These are phyloP conservation scores for Trametes maxima DNA, from an alignment of 768 basidiomycete genomes.

Conservation along the genomic window DNA sequence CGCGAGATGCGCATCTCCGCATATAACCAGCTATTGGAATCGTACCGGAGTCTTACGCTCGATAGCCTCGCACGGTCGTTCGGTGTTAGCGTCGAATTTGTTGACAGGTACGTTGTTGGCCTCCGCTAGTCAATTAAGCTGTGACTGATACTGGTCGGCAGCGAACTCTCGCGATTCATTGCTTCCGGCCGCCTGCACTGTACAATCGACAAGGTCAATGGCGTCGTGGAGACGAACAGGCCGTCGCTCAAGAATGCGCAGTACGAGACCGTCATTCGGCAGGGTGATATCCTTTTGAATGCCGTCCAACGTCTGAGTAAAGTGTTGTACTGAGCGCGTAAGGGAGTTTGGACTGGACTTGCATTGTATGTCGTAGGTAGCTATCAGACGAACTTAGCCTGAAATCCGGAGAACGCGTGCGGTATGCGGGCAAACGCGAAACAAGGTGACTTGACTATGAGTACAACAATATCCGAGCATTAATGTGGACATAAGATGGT, in stretches of 20 bases:
- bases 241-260: slow-evolving; percentile 77
- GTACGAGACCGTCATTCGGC: slow-evolving; percentile 91
- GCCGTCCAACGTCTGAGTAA: slow-evolving; percentile 88
- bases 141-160: slow-evolving; percentile 32
- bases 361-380: slow-evolving; percentile 20
- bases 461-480: slow-evolving; percentile 2
- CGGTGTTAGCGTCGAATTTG: slow-evolving; percentile 85
- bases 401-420: not conserved
- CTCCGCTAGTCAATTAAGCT: not conserved
- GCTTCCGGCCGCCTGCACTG: slow-evolving; percentile 82
- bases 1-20: slow-evolving; percentile 97
- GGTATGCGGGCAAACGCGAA: not conserved
- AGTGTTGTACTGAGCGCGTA: slow-evolving; percentile 61
- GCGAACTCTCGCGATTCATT: slow-evolving; percentile 92
- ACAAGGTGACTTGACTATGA: not conserved
- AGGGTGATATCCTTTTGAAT: slow-evolving; percentile 88
- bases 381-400: not conserved
- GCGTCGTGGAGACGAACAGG: slow-evolving; percentile 90
- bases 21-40: slow-evolving; percentile 89
- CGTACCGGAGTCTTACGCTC: slow-evolving; percentile 86
- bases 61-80: slow-evolving; percentile 86
- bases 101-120: slow-evolving; percentile 68
- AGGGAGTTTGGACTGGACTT: not conserved
- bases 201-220: slow-evolving; percentile 93
- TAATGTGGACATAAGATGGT: not conserved